Evolutionary conservation across 2,329 filamentous ascomycete species (phyloP), one percentile per base, ranked within the genome.

Genomic region (Aspergillus hortae): DNA sequence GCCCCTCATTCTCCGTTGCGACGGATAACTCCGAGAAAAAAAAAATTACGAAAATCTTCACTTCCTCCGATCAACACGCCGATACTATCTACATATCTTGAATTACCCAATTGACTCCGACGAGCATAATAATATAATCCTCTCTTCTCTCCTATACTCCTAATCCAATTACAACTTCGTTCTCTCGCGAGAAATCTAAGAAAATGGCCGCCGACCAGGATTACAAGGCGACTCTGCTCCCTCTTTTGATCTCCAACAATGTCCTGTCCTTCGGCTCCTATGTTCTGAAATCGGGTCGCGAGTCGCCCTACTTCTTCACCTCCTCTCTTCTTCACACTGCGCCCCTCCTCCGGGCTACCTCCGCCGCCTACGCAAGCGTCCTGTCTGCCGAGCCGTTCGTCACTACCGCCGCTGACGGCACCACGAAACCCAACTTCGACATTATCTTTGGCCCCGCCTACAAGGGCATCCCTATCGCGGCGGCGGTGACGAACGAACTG

Each of bases 271-370:
- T 61, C 10, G 58, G 58, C 43, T 51, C 54, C 38, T 61, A 56
- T 48, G 52, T 87, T 63, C 84, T 99, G 68, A 99, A 99, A 77
- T 96, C 92, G 49, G 89, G 90, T 74, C 89, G 92, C 66, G 69
- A 73, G 64, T 96, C 91, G 11, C 94, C 94, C 40, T 97, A 97
- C 81, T 97, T 97, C 80, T 95, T 97, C 85, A 96, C 96, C 74
- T 91, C 92, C 44, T 91, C 92, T 54, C 84, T 89, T 64, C 95
- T 97, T 75, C 90, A 94, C 79, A 86, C 86, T 48, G 88, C 87
- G 19, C 81, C 86, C 56, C 83, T 96, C 27, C 84, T 95, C 57
- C 82, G 82, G 56, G 84, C 90, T 51, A 89, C 96, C 61, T 83
- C 88, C 48, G 81, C 84, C 38, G 91, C 92, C 53, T 97, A 92